phyloP scores from a whole-genome alignment of 495 filamentous ascomycete species.

The Lasiosphaeris hirsuta region DNA sequence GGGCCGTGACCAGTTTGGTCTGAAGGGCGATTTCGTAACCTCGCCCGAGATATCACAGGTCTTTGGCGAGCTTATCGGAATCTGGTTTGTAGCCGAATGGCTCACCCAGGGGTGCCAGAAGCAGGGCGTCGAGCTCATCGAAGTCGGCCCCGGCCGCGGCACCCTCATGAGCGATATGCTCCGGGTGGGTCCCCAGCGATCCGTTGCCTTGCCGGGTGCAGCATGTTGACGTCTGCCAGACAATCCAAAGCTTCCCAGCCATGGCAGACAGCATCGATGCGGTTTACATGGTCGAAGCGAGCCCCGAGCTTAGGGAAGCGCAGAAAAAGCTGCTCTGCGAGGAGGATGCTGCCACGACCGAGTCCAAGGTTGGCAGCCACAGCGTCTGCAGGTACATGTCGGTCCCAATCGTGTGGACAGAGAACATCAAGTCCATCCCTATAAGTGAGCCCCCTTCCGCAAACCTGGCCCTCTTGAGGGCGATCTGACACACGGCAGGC shows the following conservation, averaged over 20 bases:
- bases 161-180: conserved; percentile 97
- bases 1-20: conserved; percentile 79
- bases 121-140: conserved; percentile 78
- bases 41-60: conserved; percentile 96
- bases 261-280: conserved; percentile 75
- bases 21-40: conserved; percentile 90
- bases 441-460: conserved; percentile 25
- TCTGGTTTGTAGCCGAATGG: conserved; percentile 97
- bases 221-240: conserved; percentile 47
- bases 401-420: conserved; percentile 80
- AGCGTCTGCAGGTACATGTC: conserved; percentile 71
- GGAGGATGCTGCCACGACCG: conserved; percentile 59
- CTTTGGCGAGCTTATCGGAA: conserved; percentile 88
- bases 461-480: conserved; percentile 14
- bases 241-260: conserved; percentile 74
- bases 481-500: conserved; percentile 26
- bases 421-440: conserved; percentile 80
- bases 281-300: conserved; percentile 90
- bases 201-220: not conserved
- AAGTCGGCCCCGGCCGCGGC: conserved; percentile 90
- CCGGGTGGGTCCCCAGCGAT: conserved; percentile 53
- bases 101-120: conserved; percentile 75
- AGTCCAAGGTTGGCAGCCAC: conserved; percentile 70
- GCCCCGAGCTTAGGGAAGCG: conserved; percentile 64
- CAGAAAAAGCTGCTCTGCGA: conserved; percentile 86